phyloP scores from a whole-genome alignment of 768 basidiomycete species.

The Mycena sanguinolenta region DNA sequence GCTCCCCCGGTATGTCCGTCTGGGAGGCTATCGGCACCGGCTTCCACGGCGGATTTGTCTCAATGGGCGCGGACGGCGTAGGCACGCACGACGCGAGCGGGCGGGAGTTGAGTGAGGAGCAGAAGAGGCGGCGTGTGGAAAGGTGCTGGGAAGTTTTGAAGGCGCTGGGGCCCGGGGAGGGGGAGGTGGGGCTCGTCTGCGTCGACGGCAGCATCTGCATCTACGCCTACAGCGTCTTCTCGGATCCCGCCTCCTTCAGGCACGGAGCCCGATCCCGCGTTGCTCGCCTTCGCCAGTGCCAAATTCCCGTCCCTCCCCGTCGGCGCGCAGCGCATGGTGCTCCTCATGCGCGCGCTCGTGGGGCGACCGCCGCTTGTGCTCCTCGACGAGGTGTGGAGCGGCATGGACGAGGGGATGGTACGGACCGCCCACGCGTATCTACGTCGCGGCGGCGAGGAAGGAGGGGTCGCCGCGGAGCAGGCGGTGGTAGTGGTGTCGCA shows the following conservation, averaged over 20 bases:
- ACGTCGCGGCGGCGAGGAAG: constrained; percentile 52
- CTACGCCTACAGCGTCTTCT: not conserved
- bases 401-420: constrained; percentile 90
- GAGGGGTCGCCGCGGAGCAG: constrained; percentile 56
- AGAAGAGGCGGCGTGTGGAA: constrained; percentile 51
- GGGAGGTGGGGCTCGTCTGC: constrained; percentile 54
- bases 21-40: constrained; percentile 90
- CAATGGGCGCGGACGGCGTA: constrained; percentile 58
- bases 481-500: constrained; percentile 90
- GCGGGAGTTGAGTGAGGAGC: constrained; percentile 47
- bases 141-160: constrained; percentile 70
- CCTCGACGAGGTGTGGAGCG: constrained; percentile 93
- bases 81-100: constrained; percentile 62
- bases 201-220: not conserved
- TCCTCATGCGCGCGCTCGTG: constrained; percentile 90
- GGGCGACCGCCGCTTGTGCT: constrained; percentile 80
- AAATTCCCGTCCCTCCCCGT: constrained; percentile 75
- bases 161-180: constrained; percentile 76
- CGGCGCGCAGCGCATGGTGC: constrained; percentile 83
- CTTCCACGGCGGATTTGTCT: constrained; percentile 87
- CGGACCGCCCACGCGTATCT: constrained; percentile 73
- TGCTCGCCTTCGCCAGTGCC: constrained; percentile 56
- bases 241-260: not conserved
- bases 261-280: not conserved
- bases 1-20: constrained; percentile 70